These are phyloP conservation scores for Fusarium globosum DNA, from an alignment of 2,329 filamentous ascomycete genomes.

Conservation along the genomic window DNA sequence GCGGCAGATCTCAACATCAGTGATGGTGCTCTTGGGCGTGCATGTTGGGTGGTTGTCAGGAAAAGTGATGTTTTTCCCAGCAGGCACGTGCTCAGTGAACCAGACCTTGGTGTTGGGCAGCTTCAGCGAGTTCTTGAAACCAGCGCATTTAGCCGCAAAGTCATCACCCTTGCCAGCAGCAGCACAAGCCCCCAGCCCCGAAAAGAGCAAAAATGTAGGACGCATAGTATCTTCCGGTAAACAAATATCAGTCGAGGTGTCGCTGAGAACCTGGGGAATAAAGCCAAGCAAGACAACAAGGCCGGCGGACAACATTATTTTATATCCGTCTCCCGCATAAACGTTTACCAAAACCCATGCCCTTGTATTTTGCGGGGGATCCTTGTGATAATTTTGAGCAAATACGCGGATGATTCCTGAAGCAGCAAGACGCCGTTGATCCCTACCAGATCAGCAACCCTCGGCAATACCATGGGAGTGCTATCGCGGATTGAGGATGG, in stretches of 20 bases:
- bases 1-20: constrained; percentile 30
- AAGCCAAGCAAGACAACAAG: background rate
- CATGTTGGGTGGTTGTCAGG: constrained; percentile 31
- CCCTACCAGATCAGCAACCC: background rate
- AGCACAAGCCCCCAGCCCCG: constrained; percentile 12
- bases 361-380: background rate
- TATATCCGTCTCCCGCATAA: constrained; percentile 20
- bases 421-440: constrained; percentile 4
- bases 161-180: constrained; percentile 3
- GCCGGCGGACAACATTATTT: background rate
- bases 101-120: constrained; percentile 33
- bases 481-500: background rate
- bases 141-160: constrained; percentile 30
- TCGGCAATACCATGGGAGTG: constrained; percentile 1
- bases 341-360: background rate
- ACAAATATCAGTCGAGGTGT: constrained; percentile 4
- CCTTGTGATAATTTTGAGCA: background rate
- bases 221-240: constrained; percentile 7
- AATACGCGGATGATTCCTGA: background rate
- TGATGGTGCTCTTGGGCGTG: constrained; percentile 22
- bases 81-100: constrained; percentile 33
- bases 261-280: background rate
- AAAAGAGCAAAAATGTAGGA: constrained; percentile 6
- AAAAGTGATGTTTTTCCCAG: constrained; percentile 26
- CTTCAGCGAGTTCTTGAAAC: constrained; percentile 20